Percentiles rank a stretch among this genome's conserved stretches.
These are phyloP conservation scores for Aspergillus tubingensis DNA, from an alignment of 2,329 filamentous ascomycete genomes.

Conservation along the genomic window DNA sequence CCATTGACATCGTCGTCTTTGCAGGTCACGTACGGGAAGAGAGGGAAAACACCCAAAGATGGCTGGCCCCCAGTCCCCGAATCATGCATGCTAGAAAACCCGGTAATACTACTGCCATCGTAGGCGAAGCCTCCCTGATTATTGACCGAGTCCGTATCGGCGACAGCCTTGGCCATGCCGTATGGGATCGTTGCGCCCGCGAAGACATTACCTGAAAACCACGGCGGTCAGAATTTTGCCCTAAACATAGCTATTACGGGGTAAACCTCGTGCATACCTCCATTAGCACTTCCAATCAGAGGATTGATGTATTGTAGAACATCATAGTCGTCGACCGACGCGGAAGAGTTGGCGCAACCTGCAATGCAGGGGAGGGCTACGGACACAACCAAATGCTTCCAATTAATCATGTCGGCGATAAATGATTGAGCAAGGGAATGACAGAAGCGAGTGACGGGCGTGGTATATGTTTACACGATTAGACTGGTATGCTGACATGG, in stretches of 20 bases:
- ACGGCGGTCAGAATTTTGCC: background rate
- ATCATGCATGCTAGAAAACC: conserved; percentile 55
- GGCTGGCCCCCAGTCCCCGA: conserved; percentile 55
- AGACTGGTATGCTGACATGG: conserved; percentile 1
- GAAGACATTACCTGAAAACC: conserved; percentile 56
- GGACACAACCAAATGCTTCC: conserved; percentile 6
- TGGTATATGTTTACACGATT: background rate
- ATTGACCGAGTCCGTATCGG: conserved; percentile 52
- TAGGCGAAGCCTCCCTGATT: conserved; percentile 60
- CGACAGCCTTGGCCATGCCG: conserved; percentile 59
- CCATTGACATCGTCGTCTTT: conserved; percentile 60
- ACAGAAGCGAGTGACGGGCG: background rate
- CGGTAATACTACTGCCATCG: conserved; percentile 53
- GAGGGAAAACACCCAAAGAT: conserved; percentile 71
- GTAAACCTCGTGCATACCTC: conserved; percentile 31
- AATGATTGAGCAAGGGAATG: background rate
- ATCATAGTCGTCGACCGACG: conserved; percentile 36
- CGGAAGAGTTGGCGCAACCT: conserved; percentile 16
- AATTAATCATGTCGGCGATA: conserved; percentile 6
- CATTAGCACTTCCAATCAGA: conserved; percentile 57
- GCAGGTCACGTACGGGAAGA: conserved; percentile 68
- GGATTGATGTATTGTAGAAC: conserved; percentile 52
- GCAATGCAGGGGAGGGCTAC: conserved; percentile 12
- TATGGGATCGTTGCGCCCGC: conserved; percentile 58
- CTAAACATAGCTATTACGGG: no score